Conservation (phyloP, 768 basidiomycete species). For the Nidularia sp. region DNA sequence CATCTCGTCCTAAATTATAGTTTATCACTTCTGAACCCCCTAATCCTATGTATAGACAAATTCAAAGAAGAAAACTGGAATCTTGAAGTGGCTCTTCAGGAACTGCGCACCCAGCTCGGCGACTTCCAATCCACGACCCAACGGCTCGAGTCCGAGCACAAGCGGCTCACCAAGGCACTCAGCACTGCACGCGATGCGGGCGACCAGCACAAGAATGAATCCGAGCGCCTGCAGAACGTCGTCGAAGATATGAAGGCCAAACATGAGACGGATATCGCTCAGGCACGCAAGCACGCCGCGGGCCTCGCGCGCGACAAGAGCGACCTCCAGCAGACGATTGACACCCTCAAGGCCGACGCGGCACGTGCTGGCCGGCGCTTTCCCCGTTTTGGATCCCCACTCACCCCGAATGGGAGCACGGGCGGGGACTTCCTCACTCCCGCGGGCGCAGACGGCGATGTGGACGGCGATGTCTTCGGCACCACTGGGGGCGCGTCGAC, state of each 20-base stretch:
- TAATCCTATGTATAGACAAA: constrained; percentile 53
- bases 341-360: constrained; percentile 70
- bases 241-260: constrained; percentile 79
- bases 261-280: constrained; percentile 93
- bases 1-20: constrained; percentile 4
- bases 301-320: constrained; percentile 89
- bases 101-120: constrained; percentile 66
- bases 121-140: constrained; percentile 62
- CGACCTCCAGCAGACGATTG: constrained; percentile 81
- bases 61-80: constrained; percentile 99
- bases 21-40: background rate
- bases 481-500: constrained; percentile 59
- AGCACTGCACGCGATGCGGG: constrained; percentile 66
- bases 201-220: constrained; percentile 86
- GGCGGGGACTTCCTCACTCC: constrained; percentile 54
- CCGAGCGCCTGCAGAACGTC: constrained; percentile 60
- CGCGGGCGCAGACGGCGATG: constrained; percentile 39
- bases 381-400: constrained; percentile 66
- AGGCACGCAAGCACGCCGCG: constrained; percentile 83
- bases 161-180: constrained; percentile 74
- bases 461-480: constrained; percentile 67
- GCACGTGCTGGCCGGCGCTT: constrained; percentile 59
- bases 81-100: constrained; percentile 89
- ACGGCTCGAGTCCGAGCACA: constrained; percentile 79
- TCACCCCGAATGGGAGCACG: constrained; percentile 58